phyloP scores from a whole-genome alignment of 768 basidiomycete genomes.

The Boletus reticuloceps region DNA sequence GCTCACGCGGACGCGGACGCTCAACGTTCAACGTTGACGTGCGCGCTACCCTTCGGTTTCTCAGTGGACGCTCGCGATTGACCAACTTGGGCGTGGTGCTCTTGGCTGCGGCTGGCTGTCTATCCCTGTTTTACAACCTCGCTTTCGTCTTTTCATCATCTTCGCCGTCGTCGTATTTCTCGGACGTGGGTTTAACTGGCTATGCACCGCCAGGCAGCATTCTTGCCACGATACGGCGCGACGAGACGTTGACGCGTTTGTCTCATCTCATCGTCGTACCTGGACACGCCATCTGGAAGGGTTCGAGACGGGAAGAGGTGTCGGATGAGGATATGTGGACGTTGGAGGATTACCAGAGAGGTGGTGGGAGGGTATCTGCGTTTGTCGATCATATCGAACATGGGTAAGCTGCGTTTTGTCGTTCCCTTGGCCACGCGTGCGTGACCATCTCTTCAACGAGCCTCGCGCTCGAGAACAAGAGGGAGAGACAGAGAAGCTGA shows the following conservation, averaged over 20 bases:
- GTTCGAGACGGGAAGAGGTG: conserved; percentile 50
- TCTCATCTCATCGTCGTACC: conserved; percentile 84
- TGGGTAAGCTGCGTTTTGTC: conserved; percentile 48
- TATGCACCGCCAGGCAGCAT: conserved; percentile 34
- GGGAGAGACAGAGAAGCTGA: conserved; percentile 1
- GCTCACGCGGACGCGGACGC: conserved; percentile 5
- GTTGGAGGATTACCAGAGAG: conserved; percentile 76
- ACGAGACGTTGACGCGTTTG: conserved; percentile 38
- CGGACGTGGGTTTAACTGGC: conserved; percentile 1
- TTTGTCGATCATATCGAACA: conserved; percentile 75
- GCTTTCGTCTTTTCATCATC: conserved; percentile 35
- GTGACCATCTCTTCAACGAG: neutral
- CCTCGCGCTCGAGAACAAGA: too few relatives aligned
- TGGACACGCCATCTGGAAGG: conserved; percentile 89
- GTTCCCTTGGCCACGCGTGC: conserved; percentile 3
- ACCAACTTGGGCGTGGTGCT: conserved; percentile 73
- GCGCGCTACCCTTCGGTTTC: conserved; percentile 33
- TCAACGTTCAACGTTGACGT: too few relatives aligned
- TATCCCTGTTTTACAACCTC: conserved; percentile 64
- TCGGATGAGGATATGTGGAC: conserved; percentile 73
- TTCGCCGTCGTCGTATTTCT: conserved; percentile 6
- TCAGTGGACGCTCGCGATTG: conserved; percentile 64
- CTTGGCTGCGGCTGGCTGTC: conserved; percentile 38
- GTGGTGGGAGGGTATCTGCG: conserved; percentile 62
- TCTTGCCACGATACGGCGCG: conserved; percentile 48